A percentile compares a stretch with the other conserved stretches of the same genome.
Conservation (phyloP, 768 basidiomycete genomes). For the Boletus subparvulus region DNA sequence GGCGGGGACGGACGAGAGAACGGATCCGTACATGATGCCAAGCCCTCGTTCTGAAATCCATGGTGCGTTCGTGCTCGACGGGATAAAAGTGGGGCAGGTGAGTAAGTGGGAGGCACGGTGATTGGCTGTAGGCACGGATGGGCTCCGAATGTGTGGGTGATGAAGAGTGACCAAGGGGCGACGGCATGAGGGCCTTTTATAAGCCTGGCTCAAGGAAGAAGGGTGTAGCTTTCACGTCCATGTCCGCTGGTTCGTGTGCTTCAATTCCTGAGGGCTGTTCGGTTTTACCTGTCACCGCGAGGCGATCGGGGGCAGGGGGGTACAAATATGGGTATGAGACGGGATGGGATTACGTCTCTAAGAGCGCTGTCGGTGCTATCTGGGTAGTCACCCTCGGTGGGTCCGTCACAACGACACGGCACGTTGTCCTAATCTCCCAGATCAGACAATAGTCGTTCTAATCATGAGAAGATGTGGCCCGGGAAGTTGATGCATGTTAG, state of each 20-base stretch:
- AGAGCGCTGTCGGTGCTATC: not conserved
- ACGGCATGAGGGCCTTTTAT: conserved; percentile 4
- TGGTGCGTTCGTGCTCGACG: not conserved
- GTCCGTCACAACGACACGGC: not conserved
- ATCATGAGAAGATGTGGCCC: too few relatives aligned
- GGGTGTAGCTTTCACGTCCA: conserved; percentile 5
- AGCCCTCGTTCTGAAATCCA: conserved; percentile 7
- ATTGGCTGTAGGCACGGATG: not conserved
- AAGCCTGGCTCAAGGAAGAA: conserved; percentile 8
- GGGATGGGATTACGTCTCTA: conserved; percentile 13
- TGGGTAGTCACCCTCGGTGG: not conserved
- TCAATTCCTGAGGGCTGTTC: not conserved
- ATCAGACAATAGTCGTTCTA: too few relatives aligned
- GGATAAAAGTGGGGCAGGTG: not conserved
- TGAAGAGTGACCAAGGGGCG: not conserved
- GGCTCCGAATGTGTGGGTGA: conserved; percentile 2
- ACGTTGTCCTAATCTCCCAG: not conserved
- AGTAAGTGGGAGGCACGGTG: not conserved
- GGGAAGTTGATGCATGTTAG: not conserved
- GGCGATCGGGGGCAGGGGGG: conserved; percentile 20
- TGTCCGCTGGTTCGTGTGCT: not conserved
- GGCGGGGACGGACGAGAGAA: not conserved
- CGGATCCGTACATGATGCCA: conserved; percentile 10
- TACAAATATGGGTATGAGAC: not conserved
- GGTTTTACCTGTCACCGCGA: conserved; percentile 2